Percentiles rank a stretch among this genome's conserved stretches.
Evolutionary conservation across 768 basidiomycete species (phyloP).

Genomic region (Basidioascus undulatus): DNA sequence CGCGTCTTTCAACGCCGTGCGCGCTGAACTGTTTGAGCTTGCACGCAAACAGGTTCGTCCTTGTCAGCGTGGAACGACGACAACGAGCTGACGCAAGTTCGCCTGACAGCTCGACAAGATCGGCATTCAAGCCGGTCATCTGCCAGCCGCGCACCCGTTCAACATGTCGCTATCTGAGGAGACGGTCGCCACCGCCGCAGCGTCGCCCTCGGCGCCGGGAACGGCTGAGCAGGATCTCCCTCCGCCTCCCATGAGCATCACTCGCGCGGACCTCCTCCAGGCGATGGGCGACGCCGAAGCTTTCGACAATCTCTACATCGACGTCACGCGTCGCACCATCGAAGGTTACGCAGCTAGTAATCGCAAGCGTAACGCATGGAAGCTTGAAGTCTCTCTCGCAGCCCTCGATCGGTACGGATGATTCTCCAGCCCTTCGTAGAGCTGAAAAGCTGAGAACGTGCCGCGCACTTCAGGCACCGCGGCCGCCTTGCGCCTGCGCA

Average conservation of each 20-base stretch:
- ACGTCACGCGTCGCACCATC: slow-evolving; percentile 53
- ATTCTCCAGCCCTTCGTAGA: neutral
- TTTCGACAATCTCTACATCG: slow-evolving; percentile 58
- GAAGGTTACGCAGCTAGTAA: slow-evolving; percentile 63
- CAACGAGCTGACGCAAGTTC: no score
- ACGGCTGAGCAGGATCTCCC: slow-evolving; percentile 1
- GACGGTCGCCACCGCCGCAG: neutral
- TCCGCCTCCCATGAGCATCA: slow-evolving; percentile 22
- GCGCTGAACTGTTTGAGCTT: slow-evolving; percentile 76
- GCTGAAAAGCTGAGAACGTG: neutral
- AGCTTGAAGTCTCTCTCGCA: slow-evolving; percentile 62
- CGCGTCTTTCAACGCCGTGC: slow-evolving; percentile 39
- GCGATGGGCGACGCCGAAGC: slow-evolving; percentile 29
- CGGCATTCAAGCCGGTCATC: slow-evolving; percentile 44
- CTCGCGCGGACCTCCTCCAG: slow-evolving; percentile 32
- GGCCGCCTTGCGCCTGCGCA: slow-evolving; percentile 37
- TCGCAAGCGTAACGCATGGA: slow-evolving; percentile 60
- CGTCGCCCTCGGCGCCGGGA: neutral
- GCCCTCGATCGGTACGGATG: slow-evolving; percentile 59
- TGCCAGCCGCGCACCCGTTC: slow-evolving; percentile 54
- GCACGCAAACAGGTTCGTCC: slow-evolving; percentile 52
- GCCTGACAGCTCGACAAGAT: slow-evolving; percentile 49
- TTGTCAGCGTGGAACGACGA: neutral
- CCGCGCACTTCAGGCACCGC: slow-evolving; percentile 30
- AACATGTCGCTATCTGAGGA: slow-evolving; percentile 22